Conservation (phyloP, 441 rosid genomes). For the Pelargonium cotyledonis region DNA sequence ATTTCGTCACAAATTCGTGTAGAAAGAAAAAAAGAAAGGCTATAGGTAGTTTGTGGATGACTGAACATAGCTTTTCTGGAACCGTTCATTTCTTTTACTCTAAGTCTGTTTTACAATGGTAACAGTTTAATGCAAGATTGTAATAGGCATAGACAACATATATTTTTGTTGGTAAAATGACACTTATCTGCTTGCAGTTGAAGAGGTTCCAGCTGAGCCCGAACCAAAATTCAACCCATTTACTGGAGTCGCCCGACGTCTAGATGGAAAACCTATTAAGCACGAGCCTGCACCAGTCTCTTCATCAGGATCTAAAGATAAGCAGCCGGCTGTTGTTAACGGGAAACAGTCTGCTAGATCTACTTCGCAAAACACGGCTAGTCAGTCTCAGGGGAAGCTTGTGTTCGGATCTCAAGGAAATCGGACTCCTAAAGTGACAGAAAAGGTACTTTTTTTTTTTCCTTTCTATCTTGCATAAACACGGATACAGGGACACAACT, state of each 20-base stretch:
- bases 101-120: no score
- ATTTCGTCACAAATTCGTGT: no score
- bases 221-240: constrained; percentile 44
- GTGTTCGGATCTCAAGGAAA: constrained; percentile 1
- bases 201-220: constrained; percentile 39
- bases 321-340: constrained; percentile 21
- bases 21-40: background rate
- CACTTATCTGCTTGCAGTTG: constrained; percentile 23
- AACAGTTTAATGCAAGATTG: background rate
- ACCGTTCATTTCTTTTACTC: background rate
- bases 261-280: constrained; percentile 42
- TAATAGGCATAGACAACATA: background rate
- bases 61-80: background rate
- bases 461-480: background rate
- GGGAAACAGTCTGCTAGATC: background rate
- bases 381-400: constrained; percentile 5
- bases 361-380: background rate
- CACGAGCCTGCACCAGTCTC: constrained; percentile 20
- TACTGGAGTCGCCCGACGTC: constrained; percentile 45
- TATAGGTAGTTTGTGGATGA: background rate
- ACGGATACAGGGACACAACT: no score
- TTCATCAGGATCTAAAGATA: constrained; percentile 19
- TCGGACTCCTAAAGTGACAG: background rate
- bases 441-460: background rate
- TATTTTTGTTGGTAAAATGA: background rate